Base-by-base conservation (phyloP, 352 stramenopile genomes). In the Globisporangium paroecandrum region DNA sequence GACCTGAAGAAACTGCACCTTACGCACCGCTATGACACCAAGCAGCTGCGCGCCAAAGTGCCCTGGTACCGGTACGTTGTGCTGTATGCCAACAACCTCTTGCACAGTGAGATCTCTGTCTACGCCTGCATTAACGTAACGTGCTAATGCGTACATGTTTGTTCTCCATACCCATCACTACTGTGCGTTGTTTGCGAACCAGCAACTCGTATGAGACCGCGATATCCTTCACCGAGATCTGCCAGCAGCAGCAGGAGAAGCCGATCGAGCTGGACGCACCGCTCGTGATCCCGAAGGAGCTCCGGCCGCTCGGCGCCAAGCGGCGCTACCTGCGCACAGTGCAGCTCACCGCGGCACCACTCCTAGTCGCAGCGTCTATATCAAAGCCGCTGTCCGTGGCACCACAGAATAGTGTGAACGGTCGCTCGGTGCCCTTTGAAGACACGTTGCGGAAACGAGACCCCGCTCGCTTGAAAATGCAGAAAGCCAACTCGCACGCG, bases 201-300 rank as follows among this genome's bases (percentile, higher is more conserved):
- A 91, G 82, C 22, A 92, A 92, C 58, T 89, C 83, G 56, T 87
- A 88, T 53, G 80, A 85, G 67, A 73, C 83, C 46, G 63, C 68
- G 1, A 57, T 72, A 18, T 72, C 78, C n/a, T 69, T 82, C 20
- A 60, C 72, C 1, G 69, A 80, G 13, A 63, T 87, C 29, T 70
- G 65, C 18, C 41, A 62, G 38, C 38, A 46, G 38, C 38, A 47
- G 38, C 38, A 47, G 55, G 41, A 67, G 12, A 74, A 85, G 49
- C 77, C 77, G 1, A 27, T 82, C 18, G 66, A 66, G 43, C 76
- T 82, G 58, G 83, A 90, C 20, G 67, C 78, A 41, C 81, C 83
- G 3, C 63, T 92, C n/a, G 68, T 65, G n/a, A 83, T 92, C 27
- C 82, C 83, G 0, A 43, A 68, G 27, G 80, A 90, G 1, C 72